phyloP scores from a whole-genome alignment of 2,329 filamentous ascomycete genomes.

The Aspergillus costaricaensis region DNA sequence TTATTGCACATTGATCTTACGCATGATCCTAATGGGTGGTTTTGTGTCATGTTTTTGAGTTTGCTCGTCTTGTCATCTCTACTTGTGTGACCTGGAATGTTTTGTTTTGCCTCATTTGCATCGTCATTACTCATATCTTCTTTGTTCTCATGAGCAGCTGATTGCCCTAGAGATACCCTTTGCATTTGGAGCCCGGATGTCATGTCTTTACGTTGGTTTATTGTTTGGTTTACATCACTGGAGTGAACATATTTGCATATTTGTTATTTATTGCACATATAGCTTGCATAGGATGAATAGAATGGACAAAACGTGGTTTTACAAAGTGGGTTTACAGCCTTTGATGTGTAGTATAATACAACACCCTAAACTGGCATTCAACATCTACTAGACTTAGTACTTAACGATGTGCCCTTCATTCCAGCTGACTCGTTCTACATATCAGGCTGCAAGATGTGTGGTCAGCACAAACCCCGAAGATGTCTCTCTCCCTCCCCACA shows the following conservation, averaged over 20 bases:
- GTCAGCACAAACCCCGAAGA: too few relatives aligned
- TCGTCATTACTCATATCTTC: neutral
- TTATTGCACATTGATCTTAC: neutral
- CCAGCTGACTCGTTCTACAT: too few relatives aligned
- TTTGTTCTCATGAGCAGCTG: constrained; percentile 13
- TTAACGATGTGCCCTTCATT: too few relatives aligned
- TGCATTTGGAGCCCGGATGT: constrained; percentile 9
- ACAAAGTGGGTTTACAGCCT: too few relatives aligned
- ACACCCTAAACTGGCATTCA: neutral
- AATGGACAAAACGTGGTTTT: neutral
- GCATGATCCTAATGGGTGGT: neutral
- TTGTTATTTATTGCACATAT: neutral
- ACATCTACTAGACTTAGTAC: too few relatives aligned
- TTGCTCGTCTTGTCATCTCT: neutral
- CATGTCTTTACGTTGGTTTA: neutral
- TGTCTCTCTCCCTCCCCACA: too few relatives aligned
- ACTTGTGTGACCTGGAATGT: neutral
- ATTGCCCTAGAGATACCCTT: constrained; percentile 15
- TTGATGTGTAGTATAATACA: neutral
- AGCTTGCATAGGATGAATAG: constrained; percentile 5
- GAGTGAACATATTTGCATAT: constrained; percentile 1
- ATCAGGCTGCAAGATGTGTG: too few relatives aligned
- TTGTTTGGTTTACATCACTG: neutral
- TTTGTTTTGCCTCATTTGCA: neutral
- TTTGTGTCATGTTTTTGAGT: neutral